Base-by-base conservation (phyloP, 2,329 filamentous ascomycete genomes). In the Xylariaceae sp. region DNA sequence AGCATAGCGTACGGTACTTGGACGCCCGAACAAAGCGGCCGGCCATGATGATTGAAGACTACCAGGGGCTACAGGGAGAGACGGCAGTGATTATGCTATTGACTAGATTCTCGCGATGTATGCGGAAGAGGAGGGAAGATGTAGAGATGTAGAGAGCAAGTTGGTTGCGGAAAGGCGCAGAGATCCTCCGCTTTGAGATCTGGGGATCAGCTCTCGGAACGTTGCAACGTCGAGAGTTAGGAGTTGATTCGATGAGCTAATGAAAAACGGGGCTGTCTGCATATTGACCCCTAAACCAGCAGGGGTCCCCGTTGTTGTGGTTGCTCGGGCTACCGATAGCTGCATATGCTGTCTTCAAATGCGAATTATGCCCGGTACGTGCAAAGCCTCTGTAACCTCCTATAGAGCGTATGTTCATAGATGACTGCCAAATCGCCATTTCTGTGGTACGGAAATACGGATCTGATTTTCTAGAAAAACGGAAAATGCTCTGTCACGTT, bases 11-110 rank as follows among this genome's bases (percentile, higher is more conserved):
- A 87, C 84, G 84, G 77, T 86, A 87, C 72, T 87, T 87, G 74
- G 84, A 87, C 75, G 83, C 80, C 76, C 84, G 81, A 74, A 87
- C 84, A 73, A 87, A 87, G 73, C 84, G 83, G 73, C 82, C 81
- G 72, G 83, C 77, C 83, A 86, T 86, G 73, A 86, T 86, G 73
- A 64, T 72, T 62, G 50, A 54, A 56, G 50, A 7, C 23, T 30
- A 30, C 23, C 23, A 30, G 5, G 23, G 58, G 52, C 51, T 52
- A 17, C 49, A 57, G 56, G 48, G 5, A 30, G 23, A 30, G 51
- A 59, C 37, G 53, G 51, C 15, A 15, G 53, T 55, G 56, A 52
- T 58, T 53, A 39, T 57, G 52, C 51, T 42, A 18, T 13, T 47
- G 55, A 37, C 8, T 11, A 39, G 53, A 13, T 57, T 44, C 49